Evolutionary conservation across 2,329 filamentous ascomycete genomes (phyloP), one percentile per base, ranked within the genome.

Genomic region (Cryphonectria carpinicola): DNA sequence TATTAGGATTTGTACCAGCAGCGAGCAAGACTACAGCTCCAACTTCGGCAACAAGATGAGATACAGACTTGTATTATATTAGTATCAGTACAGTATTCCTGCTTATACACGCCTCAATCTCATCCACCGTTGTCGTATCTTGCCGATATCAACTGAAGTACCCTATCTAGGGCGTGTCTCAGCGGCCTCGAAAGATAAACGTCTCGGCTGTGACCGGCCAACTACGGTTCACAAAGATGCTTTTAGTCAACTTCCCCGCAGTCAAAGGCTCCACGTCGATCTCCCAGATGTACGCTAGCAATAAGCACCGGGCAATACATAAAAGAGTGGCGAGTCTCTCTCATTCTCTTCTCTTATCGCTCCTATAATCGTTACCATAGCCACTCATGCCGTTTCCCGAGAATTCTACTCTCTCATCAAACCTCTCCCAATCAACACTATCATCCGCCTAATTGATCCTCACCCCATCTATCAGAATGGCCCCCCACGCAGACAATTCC

Each of bases 401-500:
- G 46, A 28, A 17, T 4, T 17, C 4, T 19, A 17, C 41, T 28
- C n/a, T 28, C 52, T 32, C 52, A 28, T 25, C 8, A 25, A 1
- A 25, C 32, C 4, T 1, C 4, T 14, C 28, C 4, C 25, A 25
- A n/a, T 49, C 46, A 49, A 49, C 46, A 43, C 14, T 17, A 43
- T 43, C 22, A 25, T 25, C 49, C 8, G 49, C 4, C 49, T 28
- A 5, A 10, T 25, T 54, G 4, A 39, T 39, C 37, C 37, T 39
- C 37, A 39, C 37, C 13, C 19, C 25, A 7, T 25, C 25, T 28
- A 28, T 17, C 41, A 52, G 52, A 25, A 71, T 71, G 70, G 65
- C 70, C 28, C 70, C 70, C 3, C 70, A 71, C 64, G 70, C 70
- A 71, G 67, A 70, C 2, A 64, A 56, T 17, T 46, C 39, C 52